Percentiles rank a stretch among this genome's conserved stretches.
Conservation (phyloP, 768 basidiomycete species). For the Chalciporus piperatus region DNA sequence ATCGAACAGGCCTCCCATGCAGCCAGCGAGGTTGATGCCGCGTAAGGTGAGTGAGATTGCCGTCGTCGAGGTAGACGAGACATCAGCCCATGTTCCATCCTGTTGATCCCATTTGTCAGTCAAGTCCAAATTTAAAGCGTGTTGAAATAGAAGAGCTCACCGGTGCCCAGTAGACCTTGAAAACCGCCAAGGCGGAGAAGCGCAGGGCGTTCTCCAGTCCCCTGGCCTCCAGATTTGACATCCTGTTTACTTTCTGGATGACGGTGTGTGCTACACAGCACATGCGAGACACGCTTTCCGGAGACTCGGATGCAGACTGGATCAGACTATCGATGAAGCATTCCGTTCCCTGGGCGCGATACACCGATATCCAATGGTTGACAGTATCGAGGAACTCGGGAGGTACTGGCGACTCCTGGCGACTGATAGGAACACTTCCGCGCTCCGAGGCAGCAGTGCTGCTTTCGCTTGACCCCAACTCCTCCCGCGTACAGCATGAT, state of each 20-base stretch:
- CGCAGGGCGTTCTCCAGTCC: slow-evolving; percentile 14
- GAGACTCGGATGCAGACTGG: slow-evolving; percentile 12
- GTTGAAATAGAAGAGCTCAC: slow-evolving; percentile 7
- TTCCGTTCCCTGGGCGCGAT: slow-evolving; percentile 12
- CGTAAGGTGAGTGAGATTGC: slow-evolving; percentile 9
- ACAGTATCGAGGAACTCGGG: slow-evolving; percentile 14
- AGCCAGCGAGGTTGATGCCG: slow-evolving; percentile 30
- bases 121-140: not conserved
- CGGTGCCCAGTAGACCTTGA: slow-evolving; percentile 14
- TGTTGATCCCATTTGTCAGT: slow-evolving; percentile 2
- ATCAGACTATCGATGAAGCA: slow-evolving; percentile 18
- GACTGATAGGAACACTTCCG: slow-evolving; percentile 11
- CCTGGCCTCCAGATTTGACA: slow-evolving; percentile 11
- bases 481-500: not conserved
- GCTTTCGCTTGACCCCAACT: not conserved
- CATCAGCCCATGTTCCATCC: slow-evolving; percentile 13
- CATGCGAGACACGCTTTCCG: slow-evolving; percentile 11
- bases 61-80: not conserved
- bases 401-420: not conserved
- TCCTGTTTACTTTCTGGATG: slow-evolving; percentile 1
- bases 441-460: slow-evolving; percentile 7
- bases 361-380: slow-evolving; percentile 21
- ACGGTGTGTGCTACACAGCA: slow-evolving; percentile 16
- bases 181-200: slow-evolving; percentile 8
- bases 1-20: slow-evolving; percentile 33